phyloP scores from a whole-genome alignment of 1,284 basidiomycete genomes.

The Agaricales sp. region DNA sequence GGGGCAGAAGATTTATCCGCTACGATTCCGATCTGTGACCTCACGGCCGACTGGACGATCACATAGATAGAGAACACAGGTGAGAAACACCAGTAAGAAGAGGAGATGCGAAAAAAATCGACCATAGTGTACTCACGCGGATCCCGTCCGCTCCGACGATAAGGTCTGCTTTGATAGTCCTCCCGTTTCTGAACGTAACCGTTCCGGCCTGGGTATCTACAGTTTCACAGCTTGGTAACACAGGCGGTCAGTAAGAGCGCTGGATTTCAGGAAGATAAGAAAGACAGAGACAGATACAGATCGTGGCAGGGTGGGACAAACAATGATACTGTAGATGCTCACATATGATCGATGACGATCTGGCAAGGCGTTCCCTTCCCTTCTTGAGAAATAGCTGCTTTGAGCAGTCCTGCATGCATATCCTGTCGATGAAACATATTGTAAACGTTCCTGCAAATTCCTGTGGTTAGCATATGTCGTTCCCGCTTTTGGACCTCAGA shows the following conservation, averaged over 20 bases:
- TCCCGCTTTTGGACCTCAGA: no score
- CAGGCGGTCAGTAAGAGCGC: neutral
- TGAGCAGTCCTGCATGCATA: conserved; percentile 7
- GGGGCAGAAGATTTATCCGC: conserved; percentile 21
- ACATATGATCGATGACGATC: conserved; percentile 8
- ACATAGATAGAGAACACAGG: neutral
- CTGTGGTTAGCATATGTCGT: neutral
- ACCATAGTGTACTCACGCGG: conserved; percentile 16
- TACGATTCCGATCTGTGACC: conserved; percentile 17
- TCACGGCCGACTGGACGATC: conserved; percentile 17
- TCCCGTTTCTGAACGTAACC: conserved; percentile 23
- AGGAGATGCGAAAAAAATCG: no score
- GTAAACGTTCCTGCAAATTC: neutral
- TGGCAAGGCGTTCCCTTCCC: conserved; percentile 6
- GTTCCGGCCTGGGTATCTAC: conserved; percentile 17
- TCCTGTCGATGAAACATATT: conserved; percentile 10
- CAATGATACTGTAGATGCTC: conserved; percentile 2
- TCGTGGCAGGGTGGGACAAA: neutral
- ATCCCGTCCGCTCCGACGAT: conserved; percentile 32
- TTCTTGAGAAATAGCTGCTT: conserved; percentile 7
- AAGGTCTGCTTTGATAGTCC: conserved; percentile 22
- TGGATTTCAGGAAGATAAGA: neutral
- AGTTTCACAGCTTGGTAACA: conserved; percentile 14
- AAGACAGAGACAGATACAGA: neutral
- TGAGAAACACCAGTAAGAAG: neutral